Evolutionary conservation across 371 early-diverging fungal genomes (phyloP).

Genomic region (Astathelohania contejeani): DNA sequence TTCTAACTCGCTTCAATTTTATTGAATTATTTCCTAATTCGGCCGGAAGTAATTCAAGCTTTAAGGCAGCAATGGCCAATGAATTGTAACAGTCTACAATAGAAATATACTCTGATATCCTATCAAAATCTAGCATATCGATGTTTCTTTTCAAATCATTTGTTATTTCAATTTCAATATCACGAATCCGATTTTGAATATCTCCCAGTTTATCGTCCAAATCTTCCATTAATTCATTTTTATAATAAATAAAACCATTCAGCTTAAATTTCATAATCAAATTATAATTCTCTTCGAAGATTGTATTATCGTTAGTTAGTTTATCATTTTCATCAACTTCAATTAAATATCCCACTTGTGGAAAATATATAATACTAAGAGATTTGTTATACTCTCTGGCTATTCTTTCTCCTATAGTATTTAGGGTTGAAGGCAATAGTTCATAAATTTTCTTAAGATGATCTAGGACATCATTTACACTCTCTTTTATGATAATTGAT

Average conservation of each 20-base stretch:
- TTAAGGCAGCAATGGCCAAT: constrained; percentile 4
- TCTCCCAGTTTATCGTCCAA: constrained; percentile 21
- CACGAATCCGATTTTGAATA: constrained; percentile 1
- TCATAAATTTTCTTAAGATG: constrained; percentile 1
- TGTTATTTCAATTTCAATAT: constrained; percentile 5
- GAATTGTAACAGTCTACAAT: constrained; percentile 9
- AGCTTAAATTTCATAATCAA: constrained; percentile 5
- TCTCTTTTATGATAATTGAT: background rate
- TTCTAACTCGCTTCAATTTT: background rate
- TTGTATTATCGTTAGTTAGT: background rate
- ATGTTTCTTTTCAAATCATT: background rate
- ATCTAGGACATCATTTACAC: constrained; percentile 6
- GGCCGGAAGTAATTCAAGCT: background rate
- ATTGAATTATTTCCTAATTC: constrained; percentile 3
- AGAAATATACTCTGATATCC: constrained; percentile 2
- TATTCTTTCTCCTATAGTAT: constrained; percentile 13
- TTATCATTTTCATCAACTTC: constrained; percentile 1
- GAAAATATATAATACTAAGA: constrained; percentile 20
- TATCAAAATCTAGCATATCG: background rate
- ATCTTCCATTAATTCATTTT: constrained; percentile 11
- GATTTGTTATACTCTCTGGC: constrained; percentile 2
- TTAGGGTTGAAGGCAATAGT: constrained; percentile 13
- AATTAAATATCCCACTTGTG: constrained; percentile 30
- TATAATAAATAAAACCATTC: constrained; percentile 9
- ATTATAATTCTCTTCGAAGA: constrained; percentile 6